phyloP scores from a whole-genome alignment of 805 yeast genomes.

The Sungouiozyma intestinalis region DNA sequence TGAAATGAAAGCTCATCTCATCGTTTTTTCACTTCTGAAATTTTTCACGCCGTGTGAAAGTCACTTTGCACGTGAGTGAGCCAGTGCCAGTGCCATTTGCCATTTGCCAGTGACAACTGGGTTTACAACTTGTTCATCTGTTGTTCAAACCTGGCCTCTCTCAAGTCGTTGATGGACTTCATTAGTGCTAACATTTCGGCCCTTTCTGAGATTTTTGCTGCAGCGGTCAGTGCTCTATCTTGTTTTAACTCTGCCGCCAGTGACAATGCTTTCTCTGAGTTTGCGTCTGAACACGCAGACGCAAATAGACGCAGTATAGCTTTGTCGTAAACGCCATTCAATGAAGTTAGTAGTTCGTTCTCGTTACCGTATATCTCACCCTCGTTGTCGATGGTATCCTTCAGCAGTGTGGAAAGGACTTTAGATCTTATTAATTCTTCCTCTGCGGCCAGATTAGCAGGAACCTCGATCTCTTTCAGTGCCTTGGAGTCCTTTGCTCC shows the following conservation, averaged over 20 bases:
- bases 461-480: slow-evolving; percentile 19
- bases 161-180: slow-evolving; percentile 41
- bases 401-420: slow-evolving; percentile 49
- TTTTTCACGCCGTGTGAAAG: not conserved
- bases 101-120: no score
- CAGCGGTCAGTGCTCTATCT: slow-evolving; percentile 75
- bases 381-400: slow-evolving; percentile 42
- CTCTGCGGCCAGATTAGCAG: slow-evolving; percentile 36
- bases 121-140: slow-evolving; percentile 14
- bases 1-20: slow-evolving; percentile 5
- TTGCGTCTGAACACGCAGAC: slow-evolving; percentile 56
- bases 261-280: slow-evolving; percentile 55
- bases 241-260: slow-evolving; percentile 59
- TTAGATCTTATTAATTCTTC: slow-evolving; percentile 54
- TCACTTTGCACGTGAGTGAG: slow-evolving; percentile 11
- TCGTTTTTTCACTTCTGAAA: not conserved
- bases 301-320: slow-evolving; percentile 70
- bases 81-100: no score
- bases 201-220: slow-evolving; percentile 74
- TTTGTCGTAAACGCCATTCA: slow-evolving; percentile 58
- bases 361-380: slow-evolving; percentile 36
- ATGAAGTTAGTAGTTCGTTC: slow-evolving; percentile 41
- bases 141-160: slow-evolving; percentile 34
- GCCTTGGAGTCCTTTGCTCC: slow-evolving; percentile 12
- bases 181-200: slow-evolving; percentile 44